These are phyloP conservation scores for Xylaria longipes DNA, from an alignment of 495 filamentous ascomycete genomes.

Conservation along the genomic window DNA sequence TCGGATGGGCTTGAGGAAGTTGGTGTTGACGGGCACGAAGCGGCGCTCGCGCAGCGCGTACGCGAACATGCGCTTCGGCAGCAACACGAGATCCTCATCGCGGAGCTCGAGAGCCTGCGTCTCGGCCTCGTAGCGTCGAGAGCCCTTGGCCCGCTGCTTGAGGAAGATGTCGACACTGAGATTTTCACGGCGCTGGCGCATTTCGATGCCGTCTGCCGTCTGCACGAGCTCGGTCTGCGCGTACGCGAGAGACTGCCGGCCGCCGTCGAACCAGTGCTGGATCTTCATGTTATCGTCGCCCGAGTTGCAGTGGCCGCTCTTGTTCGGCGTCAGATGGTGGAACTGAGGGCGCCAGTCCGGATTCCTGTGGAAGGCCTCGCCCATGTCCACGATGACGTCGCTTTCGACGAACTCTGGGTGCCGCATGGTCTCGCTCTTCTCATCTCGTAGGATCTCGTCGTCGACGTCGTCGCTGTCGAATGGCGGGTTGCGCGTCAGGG, in stretches of 20 bases:
- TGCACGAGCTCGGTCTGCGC: slow-evolving; percentile 40
- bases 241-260: slow-evolving; percentile 34
- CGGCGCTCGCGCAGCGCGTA: slow-evolving; percentile 48
- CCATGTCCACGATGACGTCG: slow-evolving; percentile 58
- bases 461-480: slow-evolving; percentile 30
- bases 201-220: slow-evolving; percentile 38
- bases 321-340: slow-evolving; percentile 32
- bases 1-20: slow-evolving; percentile 53
- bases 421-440: slow-evolving; percentile 33
- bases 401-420: slow-evolving; percentile 51
- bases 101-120: slow-evolving; percentile 34
- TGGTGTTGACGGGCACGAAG: slow-evolving; percentile 43
- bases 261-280: slow-evolving; percentile 37
- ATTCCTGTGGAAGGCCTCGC: slow-evolving; percentile 48
- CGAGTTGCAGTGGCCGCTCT: slow-evolving; percentile 30
- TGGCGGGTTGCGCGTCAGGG: slow-evolving; percentile 39
- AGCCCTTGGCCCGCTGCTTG: slow-evolving; percentile 38
- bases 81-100: slow-evolving; percentile 45
- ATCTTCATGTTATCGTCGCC: slow-evolving; percentile 39
- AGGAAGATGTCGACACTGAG: slow-evolving; percentile 41
- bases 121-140: slow-evolving; percentile 32
- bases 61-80: slow-evolving; percentile 47
- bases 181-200: slow-evolving; percentile 41
- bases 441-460: slow-evolving; percentile 34
- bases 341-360: slow-evolving; percentile 40